These are phyloP conservation scores for Cutaneotrichosporon daszewskae DNA, from an alignment of 1,284 basidiomycete genomes.

Conservation along the genomic window DNA sequence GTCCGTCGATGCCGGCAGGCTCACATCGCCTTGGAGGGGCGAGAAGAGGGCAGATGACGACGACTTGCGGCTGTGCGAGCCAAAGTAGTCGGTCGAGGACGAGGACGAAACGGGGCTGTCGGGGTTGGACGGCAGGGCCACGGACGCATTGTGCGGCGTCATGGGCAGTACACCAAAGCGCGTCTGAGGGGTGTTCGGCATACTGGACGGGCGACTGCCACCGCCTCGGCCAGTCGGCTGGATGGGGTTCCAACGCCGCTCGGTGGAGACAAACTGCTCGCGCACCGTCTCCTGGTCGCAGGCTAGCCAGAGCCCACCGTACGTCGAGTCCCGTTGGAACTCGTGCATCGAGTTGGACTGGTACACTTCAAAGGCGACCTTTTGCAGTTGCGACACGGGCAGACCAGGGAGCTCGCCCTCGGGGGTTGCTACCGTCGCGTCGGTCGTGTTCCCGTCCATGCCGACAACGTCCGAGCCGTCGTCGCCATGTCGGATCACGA, in stretches of 20 bases:
- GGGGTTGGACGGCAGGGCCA: slow-evolving; percentile 35
- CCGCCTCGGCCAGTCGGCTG: slow-evolving; percentile 8
- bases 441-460: slow-evolving; percentile 52
- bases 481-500: slow-evolving; percentile 90
- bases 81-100: slow-evolving; percentile 40
- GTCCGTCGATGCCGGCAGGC: slow-evolving; percentile 32
- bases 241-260: slow-evolving; percentile 31
- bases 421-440: slow-evolving; percentile 51
- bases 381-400: slow-evolving; percentile 90
- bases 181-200: slow-evolving; percentile 37
- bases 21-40: slow-evolving; percentile 21
- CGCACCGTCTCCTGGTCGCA: slow-evolving; percentile 37
- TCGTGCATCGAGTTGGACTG: slow-evolving; percentile 49
- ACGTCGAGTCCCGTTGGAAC: slow-evolving; percentile 18
- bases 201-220: slow-evolving; percentile 22
- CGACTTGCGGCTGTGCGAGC: slow-evolving; percentile 34
- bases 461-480: slow-evolving; percentile 84
- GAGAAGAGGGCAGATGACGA: slow-evolving; percentile 35
- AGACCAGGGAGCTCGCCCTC: slow-evolving; percentile 85
- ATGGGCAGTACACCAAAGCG: slow-evolving; percentile 42
- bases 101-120: slow-evolving; percentile 33
- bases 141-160: slow-evolving; percentile 39
- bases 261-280: slow-evolving; percentile 25
- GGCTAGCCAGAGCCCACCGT: slow-evolving; percentile 38
- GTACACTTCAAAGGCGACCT: slow-evolving; percentile 82